phyloP scores from a whole-genome alignment of 345 rosid genomes.

The Theobroma cacao region DNA sequence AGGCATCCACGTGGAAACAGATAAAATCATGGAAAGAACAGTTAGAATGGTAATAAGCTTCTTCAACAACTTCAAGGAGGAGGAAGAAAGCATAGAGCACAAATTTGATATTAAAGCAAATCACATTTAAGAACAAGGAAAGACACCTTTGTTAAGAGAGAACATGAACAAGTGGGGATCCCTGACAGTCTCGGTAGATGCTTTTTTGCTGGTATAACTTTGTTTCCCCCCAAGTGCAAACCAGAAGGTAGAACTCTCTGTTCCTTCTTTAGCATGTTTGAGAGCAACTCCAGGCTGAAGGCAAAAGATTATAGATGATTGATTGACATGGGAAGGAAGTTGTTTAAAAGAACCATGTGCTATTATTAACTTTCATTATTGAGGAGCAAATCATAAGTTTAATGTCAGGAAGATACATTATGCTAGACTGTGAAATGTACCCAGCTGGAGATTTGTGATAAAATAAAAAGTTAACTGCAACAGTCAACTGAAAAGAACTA shows the following conservation, averaged over 20 bases:
- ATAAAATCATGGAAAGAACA: constrained; percentile 29
- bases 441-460: not conserved
- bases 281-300: constrained; percentile 79
- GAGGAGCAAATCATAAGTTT: not conserved
- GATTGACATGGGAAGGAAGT: not conserved
- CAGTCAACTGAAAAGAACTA: not conserved
- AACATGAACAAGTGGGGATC: constrained; percentile 88
- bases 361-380: not conserved
- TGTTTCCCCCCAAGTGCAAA: constrained; percentile 97
- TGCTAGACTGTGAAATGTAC: not conserved
- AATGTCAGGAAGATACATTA: not conserved
- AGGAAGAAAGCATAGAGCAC: constrained; percentile 9
- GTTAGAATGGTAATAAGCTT: constrained; percentile 34
- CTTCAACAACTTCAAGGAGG: constrained; percentile 13
- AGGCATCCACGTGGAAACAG: constrained; percentile 26
- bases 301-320: constrained; percentile 8
- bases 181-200: constrained; percentile 56
- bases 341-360: not conserved
- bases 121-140: constrained; percentile 13
- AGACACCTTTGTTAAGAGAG: constrained; percentile 64
- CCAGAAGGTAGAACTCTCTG: constrained; percentile 97
- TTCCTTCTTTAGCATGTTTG: constrained; percentile 96
- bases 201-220: constrained; percentile 71
- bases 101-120: constrained; percentile 7
- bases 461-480: not conserved